Evolutionary conservation across 345 rosid genomes (phyloP).

Genomic region (Eutrema japonicum): DNA sequence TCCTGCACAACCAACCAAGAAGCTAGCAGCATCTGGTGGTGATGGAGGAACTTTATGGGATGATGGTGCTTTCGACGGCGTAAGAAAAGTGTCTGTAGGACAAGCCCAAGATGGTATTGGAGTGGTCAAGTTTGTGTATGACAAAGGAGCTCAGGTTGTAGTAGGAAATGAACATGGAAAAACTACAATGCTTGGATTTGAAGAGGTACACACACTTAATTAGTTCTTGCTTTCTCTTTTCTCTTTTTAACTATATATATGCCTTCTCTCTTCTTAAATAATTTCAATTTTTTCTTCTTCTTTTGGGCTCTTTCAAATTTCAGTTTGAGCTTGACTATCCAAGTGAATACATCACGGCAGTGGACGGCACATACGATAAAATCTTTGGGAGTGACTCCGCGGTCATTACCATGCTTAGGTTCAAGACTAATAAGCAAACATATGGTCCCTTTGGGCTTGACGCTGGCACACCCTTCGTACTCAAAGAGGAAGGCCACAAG

Average conservation of each 20-base stretch:
- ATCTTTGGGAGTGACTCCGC: neutral
- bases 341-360: slow-evolving; percentile 36
- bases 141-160: slow-evolving; percentile 1
- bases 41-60: slow-evolving; percentile 36
- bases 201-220: slow-evolving; percentile 19
- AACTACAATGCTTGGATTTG: slow-evolving; percentile 21
- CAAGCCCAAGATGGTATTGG: slow-evolving; percentile 23
- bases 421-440: neutral
- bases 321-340: slow-evolving; percentile 41
- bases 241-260: too few species aligned
- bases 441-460: slow-evolving; percentile 32
- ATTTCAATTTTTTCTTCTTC: neutral
- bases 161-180: slow-evolving; percentile 36
- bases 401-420: slow-evolving; percentile 31
- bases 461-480: slow-evolving; percentile 23
- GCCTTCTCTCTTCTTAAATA: neutral
- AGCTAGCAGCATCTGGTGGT: slow-evolving; percentile 27
- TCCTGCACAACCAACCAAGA: slow-evolving; percentile 25
- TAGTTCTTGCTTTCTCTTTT: slow-evolving; percentile 9
- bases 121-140: slow-evolving; percentile 38
- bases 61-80: slow-evolving; percentile 35
- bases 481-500: slow-evolving; percentile 27
- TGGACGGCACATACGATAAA: slow-evolving; percentile 20
- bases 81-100: slow-evolving; percentile 30
- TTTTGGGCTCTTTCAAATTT: neutral